Evolutionary conservation across 768 basidiomycete genomes (phyloP).

Genomic region (Dendrothele bispora): DNA sequence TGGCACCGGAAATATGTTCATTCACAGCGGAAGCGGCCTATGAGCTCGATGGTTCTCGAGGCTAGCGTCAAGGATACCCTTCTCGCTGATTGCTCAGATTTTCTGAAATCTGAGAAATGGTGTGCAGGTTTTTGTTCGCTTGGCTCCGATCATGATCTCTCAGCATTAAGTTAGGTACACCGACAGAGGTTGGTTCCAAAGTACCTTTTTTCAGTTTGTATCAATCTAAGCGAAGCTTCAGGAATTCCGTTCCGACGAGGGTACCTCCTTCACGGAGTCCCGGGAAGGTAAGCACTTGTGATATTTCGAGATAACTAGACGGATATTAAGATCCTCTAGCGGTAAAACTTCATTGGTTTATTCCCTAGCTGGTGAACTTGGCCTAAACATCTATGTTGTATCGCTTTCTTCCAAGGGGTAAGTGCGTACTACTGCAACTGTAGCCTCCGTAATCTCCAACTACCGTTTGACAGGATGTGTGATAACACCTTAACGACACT

Average conservation of each 20-base stretch:
- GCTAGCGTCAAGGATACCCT: slow-evolving; percentile 92
- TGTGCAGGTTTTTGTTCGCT: slow-evolving; percentile 36
- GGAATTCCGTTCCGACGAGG: slow-evolving; percentile 89
- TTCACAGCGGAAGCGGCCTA: slow-evolving; percentile 83
- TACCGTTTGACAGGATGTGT: slow-evolving; percentile 63
- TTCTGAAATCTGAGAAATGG: slow-evolving; percentile 83
- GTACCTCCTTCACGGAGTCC: slow-evolving; percentile 82
- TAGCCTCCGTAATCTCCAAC: slow-evolving; percentile 12
- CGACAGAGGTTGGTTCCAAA: slow-evolving; percentile 65
- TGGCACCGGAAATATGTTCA: slow-evolving; percentile 88
- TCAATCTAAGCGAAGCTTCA: slow-evolving; percentile 24
- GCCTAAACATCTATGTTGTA: slow-evolving; percentile 89
- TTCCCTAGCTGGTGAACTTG: slow-evolving; percentile 80
- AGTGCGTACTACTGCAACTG: slow-evolving; percentile 17
- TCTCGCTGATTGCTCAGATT: slow-evolving; percentile 82
- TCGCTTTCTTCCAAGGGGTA: slow-evolving; percentile 87
- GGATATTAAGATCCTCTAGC: slow-evolving; percentile 32
- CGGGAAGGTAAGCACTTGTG: slow-evolving; percentile 63
- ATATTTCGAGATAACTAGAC: neutral
- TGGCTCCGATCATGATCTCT: slow-evolving; percentile 17
- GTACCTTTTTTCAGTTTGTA: slow-evolving; percentile 16
- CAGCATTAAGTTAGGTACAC: slow-evolving; percentile 64
- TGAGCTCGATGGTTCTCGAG: slow-evolving; percentile 91
- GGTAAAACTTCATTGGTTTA: slow-evolving; percentile 88
- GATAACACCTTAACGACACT: slow-evolving; percentile 85